Percentiles rank a stretch among this genome's conserved stretches.
Evolutionary conservation across 2,329 filamentous ascomycete genomes (phyloP).

Genomic region (Aspergillus latus): DNA sequence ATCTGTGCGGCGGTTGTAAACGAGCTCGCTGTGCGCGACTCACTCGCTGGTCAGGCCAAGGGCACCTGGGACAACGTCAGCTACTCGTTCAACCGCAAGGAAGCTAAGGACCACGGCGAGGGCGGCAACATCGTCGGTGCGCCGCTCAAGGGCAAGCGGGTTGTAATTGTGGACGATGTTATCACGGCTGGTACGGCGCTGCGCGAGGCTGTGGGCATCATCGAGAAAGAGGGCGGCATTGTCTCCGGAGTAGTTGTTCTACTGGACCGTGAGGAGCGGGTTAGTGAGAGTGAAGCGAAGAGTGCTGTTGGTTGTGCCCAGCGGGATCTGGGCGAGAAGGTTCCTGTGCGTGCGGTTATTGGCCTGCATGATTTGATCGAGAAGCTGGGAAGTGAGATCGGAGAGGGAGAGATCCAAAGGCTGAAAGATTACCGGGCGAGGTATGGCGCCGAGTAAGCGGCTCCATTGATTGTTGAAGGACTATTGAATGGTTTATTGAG

Average conservation of each 20-base stretch:
- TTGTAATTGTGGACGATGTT: conserved; percentile 94
- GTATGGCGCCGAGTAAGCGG: conserved; percentile 31
- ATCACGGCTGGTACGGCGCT: conserved; percentile 95
- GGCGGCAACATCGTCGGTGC: conserved; percentile 91
- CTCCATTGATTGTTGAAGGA: background rate
- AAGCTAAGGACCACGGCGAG: conserved; percentile 94
- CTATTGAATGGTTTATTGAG: background rate
- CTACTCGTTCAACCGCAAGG: conserved; percentile 94
- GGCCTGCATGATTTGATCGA: conserved; percentile 77
- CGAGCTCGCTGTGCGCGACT: conserved; percentile 70
- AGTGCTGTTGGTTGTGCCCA: conserved; percentile 61
- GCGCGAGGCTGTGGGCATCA: conserved; percentile 86
- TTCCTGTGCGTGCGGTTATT: conserved; percentile 77
- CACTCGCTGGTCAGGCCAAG: conserved; percentile 35
- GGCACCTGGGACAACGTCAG: conserved; percentile 66
- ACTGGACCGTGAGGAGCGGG: conserved; percentile 50
- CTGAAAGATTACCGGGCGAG: conserved; percentile 67
- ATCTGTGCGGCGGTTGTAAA: conserved; percentile 76
- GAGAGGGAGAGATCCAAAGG: conserved; percentile 59
- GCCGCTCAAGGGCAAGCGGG: conserved; percentile 75
- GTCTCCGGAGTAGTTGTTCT: conserved; percentile 87
- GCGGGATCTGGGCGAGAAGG: conserved; percentile 65
- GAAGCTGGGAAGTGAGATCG: conserved; percentile 60
- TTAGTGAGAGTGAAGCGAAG: conserved; percentile 40
- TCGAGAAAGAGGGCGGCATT: conserved; percentile 77